Conservation (phyloP, 345 rosid species). For the Barbarea vulgaris region DNA sequence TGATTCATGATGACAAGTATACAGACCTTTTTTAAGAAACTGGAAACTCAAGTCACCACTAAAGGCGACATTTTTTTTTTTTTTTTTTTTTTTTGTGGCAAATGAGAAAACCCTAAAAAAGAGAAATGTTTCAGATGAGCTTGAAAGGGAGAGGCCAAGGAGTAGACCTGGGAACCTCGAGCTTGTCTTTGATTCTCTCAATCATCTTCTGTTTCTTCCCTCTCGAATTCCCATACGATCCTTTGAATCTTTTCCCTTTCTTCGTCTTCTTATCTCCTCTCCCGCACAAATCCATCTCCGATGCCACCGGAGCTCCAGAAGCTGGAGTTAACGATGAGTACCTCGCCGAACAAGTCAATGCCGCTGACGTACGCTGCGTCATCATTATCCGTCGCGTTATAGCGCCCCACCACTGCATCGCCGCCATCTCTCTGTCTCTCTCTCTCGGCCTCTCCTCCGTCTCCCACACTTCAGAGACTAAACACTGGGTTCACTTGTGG, state of each 20-base stretch:
- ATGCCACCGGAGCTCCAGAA: conserved; percentile 24
- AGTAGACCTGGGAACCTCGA: conserved; percentile 94
- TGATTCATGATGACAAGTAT: background rate
- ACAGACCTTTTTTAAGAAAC: background rate
- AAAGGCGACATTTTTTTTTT: conserved; percentile 2
- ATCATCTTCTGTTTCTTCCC: conserved; percentile 94
- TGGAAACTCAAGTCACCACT: background rate
- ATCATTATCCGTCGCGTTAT: conserved; percentile 56
- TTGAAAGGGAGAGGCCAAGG: conserved; percentile 99
- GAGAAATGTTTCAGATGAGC: conserved; percentile 56
- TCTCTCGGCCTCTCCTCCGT: background rate
- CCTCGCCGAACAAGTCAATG: background rate
- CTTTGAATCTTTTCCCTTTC: conserved; percentile 90
- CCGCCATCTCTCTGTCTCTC: conserved; percentile 46
- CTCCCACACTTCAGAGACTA: background rate
- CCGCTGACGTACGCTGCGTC: conserved; percentile 42
- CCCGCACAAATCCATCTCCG: conserved; percentile 66
- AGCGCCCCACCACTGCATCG: conserved; percentile 67
- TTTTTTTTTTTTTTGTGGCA: no score
- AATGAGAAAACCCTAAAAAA: background rate
- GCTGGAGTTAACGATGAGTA: conserved; percentile 26
- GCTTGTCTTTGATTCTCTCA: conserved; percentile 83
- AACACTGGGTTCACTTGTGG: background rate
- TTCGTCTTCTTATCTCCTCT: conserved; percentile 92
- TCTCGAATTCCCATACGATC: conserved; percentile 84